Evolutionary conservation across 2,329 filamentous ascomycete species (phyloP), one percentile per base, ranked within the genome.

Genomic region (Aspergillus piperis): DNA sequence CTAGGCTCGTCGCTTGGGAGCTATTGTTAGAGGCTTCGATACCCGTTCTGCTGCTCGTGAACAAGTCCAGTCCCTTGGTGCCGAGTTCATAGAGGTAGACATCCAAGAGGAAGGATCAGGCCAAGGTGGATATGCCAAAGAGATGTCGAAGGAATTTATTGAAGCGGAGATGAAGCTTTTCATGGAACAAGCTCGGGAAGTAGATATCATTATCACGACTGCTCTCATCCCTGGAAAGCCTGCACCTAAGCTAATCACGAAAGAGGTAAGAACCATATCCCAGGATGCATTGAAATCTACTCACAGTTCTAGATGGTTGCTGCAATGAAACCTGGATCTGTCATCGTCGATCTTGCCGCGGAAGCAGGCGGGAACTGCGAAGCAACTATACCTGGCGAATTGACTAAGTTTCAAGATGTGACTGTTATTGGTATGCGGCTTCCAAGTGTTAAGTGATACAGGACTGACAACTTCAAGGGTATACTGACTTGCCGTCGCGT

Each of bases 81-180:
- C 92, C 17, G 92, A 96, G 71, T 96, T 96, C 69, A 86, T 96
- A 66, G 91, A 96, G 75, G 92, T 96, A 21, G 89, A 91, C 13
- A 82, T 96, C 21, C 75, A 94, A 66, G 92, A 96, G 76, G 91
- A 95, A 62, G 92, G 92, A 2, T 87, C 89, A 11, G 92, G 91
- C 2, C 87, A 90, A 8, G 92, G 92, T 27, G 92, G 92, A 15
- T 96, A 96, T 70, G 91, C 91, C 56, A 96, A 96, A 71, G 91
- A 93, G 71, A 96, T 96, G 92, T 95, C 91, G 57, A 92, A 94
- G 70, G 92, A 94, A 66, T 96, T 96, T 70, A 92, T 95, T 73
- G 91, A 92, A 62, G 92, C 92, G 5, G 91, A 96, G 75, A 96
- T 96, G 91, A 93, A 91, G 74, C 83, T 96, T 0, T 96, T 96